Conservation (phyloP, 352 stramenopile species). For the Thalassiosira livingstoniorum region DNA sequence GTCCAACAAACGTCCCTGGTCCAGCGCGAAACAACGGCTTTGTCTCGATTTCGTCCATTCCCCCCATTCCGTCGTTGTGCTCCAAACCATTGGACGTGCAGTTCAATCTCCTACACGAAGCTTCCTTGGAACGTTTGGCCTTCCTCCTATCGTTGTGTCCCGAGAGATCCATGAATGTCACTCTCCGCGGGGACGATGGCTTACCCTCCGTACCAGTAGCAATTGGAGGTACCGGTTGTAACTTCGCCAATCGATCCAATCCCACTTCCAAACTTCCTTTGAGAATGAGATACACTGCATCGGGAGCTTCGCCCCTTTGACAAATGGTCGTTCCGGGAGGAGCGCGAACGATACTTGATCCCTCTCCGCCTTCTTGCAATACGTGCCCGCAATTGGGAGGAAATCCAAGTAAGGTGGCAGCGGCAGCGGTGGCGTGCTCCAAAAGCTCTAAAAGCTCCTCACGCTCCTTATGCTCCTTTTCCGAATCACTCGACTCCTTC, state of each 20-base stretch:
- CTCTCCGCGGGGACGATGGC: too few species aligned
- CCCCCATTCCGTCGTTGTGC: too few species aligned
- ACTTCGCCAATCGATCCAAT: slow-evolving; percentile 28
- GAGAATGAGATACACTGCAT: slow-evolving; percentile 29
- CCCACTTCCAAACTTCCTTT: slow-evolving; percentile 32
- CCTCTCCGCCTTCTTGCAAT: slow-evolving; percentile 23
- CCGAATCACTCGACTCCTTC: slow-evolving; percentile 22
- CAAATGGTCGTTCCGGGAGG: slow-evolving; percentile 14
- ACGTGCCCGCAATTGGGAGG: not conserved
- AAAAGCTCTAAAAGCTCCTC: not conserved
- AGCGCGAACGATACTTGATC: slow-evolving; percentile 16
- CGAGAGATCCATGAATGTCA: too few species aligned
- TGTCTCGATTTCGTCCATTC: slow-evolving; percentile 13
- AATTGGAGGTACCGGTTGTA: too few species aligned
- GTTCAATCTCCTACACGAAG: too few species aligned
- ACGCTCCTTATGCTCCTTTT: not conserved
- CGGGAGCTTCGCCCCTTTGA: slow-evolving; percentile 9
- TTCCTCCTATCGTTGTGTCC: too few species aligned
- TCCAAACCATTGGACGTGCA: too few species aligned
- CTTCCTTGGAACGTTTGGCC: too few species aligned
- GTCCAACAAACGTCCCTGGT: slow-evolving; percentile 54
- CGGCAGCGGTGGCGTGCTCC: slow-evolving; percentile 28
- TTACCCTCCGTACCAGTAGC: too few species aligned
- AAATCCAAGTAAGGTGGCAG: slow-evolving; percentile 30
- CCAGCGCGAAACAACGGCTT: slow-evolving; percentile 37